Evolutionary conservation across 441 rosid species (phyloP).

Genomic region (Heliophila coronopifolia): DNA sequence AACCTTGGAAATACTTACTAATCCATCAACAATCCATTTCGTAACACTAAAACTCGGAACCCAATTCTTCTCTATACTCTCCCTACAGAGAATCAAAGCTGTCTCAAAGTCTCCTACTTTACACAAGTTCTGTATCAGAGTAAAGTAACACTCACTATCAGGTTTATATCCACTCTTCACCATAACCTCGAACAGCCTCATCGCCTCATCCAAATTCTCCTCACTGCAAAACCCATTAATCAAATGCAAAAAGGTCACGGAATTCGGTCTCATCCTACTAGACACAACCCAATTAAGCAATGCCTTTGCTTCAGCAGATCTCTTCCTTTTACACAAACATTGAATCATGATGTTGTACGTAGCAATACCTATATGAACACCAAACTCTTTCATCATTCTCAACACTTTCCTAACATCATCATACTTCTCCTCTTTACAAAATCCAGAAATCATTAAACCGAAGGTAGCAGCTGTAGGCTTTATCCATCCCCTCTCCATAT

Average conservation of each 20-base stretch:
- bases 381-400: conserved; percentile 52
- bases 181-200: conserved; percentile 50
- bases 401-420: conserved; percentile 66
- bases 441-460: conserved; percentile 49
- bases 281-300: conserved; percentile 49
- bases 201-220: conserved; percentile 58
- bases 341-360: conserved; percentile 57
- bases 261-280: conserved; percentile 45
- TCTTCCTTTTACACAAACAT: conserved; percentile 62
- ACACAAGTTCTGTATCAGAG: conserved; percentile 44
- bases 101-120: conserved; percentile 53
- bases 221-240: conserved; percentile 68
- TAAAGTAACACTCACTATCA: conserved; percentile 44
- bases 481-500: conserved; percentile 59
- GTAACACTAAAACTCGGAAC: conserved; percentile 55
- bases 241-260: conserved; percentile 46
- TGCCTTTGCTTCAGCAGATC: conserved; percentile 47
- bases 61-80: conserved; percentile 64
- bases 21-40: conserved; percentile 63
- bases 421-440: conserved; percentile 57
- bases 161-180: conserved; percentile 36
- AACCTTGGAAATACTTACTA: conserved; percentile 44
- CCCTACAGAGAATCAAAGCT: conserved; percentile 46
- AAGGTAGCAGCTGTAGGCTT: conserved; percentile 50
- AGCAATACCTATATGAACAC: conserved; percentile 35